These are phyloP conservation scores for Spirogloea muscicola DNA, from an alignment of 139 green algal genomes.

Conservation along the genomic window DNA sequence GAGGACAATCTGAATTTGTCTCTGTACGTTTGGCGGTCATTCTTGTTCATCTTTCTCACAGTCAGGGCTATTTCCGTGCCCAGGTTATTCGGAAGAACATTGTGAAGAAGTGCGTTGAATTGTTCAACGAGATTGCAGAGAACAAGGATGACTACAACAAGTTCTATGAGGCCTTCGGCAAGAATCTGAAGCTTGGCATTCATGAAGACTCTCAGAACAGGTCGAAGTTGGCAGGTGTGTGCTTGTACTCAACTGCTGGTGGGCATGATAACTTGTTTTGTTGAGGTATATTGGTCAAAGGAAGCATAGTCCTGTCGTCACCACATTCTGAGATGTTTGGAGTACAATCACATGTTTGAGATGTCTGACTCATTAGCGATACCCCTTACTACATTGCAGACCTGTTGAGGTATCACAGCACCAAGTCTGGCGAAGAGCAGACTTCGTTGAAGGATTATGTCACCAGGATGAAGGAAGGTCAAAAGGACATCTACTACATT, in stretches of 20 bases:
- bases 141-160: constrained; percentile 99
- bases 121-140: constrained; percentile 95
- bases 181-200: constrained; percentile 99
- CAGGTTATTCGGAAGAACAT: constrained; percentile 99
- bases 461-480: constrained; percentile 98
- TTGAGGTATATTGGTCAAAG: too few species aligned
- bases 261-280: too few species aligned
- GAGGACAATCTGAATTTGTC: too few species aligned
- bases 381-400: constrained; percentile 72
- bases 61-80: not conserved
- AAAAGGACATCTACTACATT: constrained; percentile 99
- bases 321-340: too few species aligned
- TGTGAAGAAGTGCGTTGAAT: constrained; percentile 98
- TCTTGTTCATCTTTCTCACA: not conserved
- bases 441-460: constrained; percentile 99
- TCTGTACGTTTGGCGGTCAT: not conserved
- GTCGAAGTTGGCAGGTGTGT: constrained; percentile 95
- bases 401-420: constrained; percentile 89
- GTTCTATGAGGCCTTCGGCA: constrained; percentile 99
- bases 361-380: too few species aligned
- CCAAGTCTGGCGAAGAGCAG: constrained; percentile 70
- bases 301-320: too few species aligned
- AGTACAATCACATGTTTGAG: too few species aligned
- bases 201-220: constrained; percentile 94
- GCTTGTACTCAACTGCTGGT: too few species aligned